Conservation (phyloP, 495 filamentous ascomycete species). For the Bathelium albidoporum region DNA sequence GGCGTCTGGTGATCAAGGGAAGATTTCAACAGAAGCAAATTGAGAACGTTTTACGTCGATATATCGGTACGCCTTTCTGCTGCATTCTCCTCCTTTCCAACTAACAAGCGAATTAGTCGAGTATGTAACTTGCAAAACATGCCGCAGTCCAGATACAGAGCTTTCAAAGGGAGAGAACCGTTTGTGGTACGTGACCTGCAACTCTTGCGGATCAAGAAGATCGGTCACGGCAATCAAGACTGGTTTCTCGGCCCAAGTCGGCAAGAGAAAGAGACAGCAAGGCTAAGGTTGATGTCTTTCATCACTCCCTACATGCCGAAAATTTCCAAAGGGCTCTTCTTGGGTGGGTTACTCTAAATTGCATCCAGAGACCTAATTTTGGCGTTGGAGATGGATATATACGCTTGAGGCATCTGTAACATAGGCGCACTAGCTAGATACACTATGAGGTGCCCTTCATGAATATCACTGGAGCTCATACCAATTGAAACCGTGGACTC, state of each 20-base stretch:
- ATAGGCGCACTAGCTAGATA: neutral
- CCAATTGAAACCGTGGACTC: neutral
- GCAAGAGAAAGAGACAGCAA: constrained; percentile 74
- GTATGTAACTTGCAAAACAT: constrained; percentile 98
- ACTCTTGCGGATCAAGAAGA: constrained; percentile 81
- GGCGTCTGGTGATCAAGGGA: constrained; percentile 95
- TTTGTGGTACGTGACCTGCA: constrained; percentile 74
- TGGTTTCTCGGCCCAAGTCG: constrained; percentile 96
- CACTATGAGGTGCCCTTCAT: neutral
- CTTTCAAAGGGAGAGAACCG: constrained; percentile 98
- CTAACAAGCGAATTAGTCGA: constrained; percentile 50
- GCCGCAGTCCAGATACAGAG: constrained; percentile 86
- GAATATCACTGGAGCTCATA: neutral
- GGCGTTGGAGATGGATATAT: neutral
- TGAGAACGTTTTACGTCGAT: constrained; percentile 86
- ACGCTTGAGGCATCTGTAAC: neutral
- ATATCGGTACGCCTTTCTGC: constrained; percentile 62
- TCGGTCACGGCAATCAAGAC: constrained; percentile 97
- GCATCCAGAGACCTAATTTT: neutral
- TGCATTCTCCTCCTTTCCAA: neutral
- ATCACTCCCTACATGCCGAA: neutral
- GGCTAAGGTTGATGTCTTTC: constrained; percentile 25
- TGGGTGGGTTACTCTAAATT: neutral
- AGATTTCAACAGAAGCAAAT: constrained; percentile 98
- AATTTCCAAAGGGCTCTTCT: neutral